Evolutionary conservation across 1,284 basidiomycete species (phyloP).

Genomic region (Pseudozyma thailandica): DNA sequence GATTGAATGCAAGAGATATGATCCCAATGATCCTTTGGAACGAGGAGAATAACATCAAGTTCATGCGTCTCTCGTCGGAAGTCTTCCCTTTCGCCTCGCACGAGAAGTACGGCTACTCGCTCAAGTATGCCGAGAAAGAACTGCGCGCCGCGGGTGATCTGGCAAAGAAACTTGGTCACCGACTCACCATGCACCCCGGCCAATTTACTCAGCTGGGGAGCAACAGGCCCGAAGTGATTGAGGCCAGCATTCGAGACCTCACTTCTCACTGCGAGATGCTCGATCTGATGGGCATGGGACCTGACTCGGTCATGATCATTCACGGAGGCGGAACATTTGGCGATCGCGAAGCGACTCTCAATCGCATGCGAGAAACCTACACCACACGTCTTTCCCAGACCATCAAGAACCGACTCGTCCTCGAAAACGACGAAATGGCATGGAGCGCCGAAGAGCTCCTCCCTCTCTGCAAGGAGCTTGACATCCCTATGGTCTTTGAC

Average conservation of each 20-base stretch:
- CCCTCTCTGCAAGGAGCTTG: conserved; percentile 81
- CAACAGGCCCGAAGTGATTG: conserved; percentile 78
- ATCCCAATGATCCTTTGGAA: conserved; percentile 76
- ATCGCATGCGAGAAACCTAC: conserved; percentile 80
- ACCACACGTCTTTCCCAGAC: conserved; percentile 73
- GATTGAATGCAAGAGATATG: conserved; percentile 75
- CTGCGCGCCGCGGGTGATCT: conserved; percentile 76
- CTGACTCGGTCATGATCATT: conserved; percentile 82
- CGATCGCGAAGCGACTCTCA: conserved; percentile 78
- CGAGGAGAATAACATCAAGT: conserved; percentile 59
- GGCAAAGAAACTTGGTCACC: conserved; percentile 80
- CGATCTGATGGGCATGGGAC: conserved; percentile 80
- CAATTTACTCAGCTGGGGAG: conserved; percentile 84
- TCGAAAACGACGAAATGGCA: conserved; percentile 93
- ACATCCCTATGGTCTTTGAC: conserved; percentile 75
- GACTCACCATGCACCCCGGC: conserved; percentile 87
- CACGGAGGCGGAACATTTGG: conserved; percentile 78
- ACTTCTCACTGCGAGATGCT: conserved; percentile 86
- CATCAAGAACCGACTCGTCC: conserved; percentile 79
- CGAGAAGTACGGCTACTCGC: conserved; percentile 79
- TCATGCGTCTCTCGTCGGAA: conserved; percentile 71
- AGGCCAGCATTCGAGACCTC: conserved; percentile 80
- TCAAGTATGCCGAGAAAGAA: conserved; percentile 76
- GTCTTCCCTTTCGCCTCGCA: conserved; percentile 93
- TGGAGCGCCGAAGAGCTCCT: conserved; percentile 87